These are phyloP conservation scores for Agrostemma githago DNA, from an alignment of 148 eudicot genomes.

Conservation along the genomic window DNA sequence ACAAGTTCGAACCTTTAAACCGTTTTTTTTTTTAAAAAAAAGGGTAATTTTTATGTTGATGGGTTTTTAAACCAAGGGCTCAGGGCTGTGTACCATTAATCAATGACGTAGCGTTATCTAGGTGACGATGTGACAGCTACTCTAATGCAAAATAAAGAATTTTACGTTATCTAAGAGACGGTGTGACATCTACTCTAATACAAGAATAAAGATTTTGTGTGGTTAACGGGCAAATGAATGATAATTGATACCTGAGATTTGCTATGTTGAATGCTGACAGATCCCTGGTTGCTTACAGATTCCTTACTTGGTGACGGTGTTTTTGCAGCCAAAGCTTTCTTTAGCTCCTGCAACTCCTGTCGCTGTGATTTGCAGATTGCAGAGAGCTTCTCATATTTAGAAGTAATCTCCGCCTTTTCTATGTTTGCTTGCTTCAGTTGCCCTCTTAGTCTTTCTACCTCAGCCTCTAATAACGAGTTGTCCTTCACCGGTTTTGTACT, in stretches of 20 bases:
- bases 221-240: too few relatives aligned
- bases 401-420: conserved; percentile 72
- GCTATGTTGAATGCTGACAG: conserved; percentile 39
- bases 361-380: conserved; percentile 88
- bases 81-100: not conserved
- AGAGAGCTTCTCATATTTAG: conserved; percentile 89
- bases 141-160: not conserved
- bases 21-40: not conserved
- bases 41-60: not conserved
- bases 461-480: conserved; percentile 48
- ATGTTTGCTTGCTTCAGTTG: conserved; percentile 60
- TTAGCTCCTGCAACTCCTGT: conserved; percentile 91
- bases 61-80: not conserved
- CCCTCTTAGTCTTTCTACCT: conserved; percentile 67
- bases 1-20: not conserved
- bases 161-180: too few relatives aligned
- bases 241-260: conserved; percentile 48
- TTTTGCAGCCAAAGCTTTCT: conserved; percentile 62
- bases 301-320: conserved; percentile 56
- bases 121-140: not conserved
- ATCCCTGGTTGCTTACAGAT: conserved; percentile 30
- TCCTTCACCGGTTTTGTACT: conserved; percentile 36
- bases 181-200: not conserved
- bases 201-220: not conserved
- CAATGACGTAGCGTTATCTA: not conserved